Percentiles rank a stretch among this genome's conserved stretches.
Conservation (phyloP, 441 rosid genomes). For the Cnidoscolus chayamansa region DNA sequence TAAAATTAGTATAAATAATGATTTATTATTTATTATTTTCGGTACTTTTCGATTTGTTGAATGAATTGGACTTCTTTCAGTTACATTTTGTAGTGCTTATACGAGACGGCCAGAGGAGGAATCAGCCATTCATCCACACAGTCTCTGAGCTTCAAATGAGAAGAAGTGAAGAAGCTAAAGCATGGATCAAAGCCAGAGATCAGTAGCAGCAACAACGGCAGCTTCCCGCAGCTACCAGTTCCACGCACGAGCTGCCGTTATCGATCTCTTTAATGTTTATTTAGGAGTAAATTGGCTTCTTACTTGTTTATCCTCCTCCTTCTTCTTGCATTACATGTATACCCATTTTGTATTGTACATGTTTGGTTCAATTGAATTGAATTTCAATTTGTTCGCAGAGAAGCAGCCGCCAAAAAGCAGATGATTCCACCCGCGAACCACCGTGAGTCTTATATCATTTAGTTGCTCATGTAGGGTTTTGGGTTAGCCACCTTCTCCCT, state of each 20-base stretch:
- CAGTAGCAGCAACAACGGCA: conserved; percentile 34
- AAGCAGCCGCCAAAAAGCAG: conserved; percentile 62
- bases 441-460: conserved; percentile 48
- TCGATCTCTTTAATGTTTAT: conserved; percentile 76
- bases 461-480: not conserved
- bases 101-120: too few species aligned
- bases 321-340: too few species aligned
- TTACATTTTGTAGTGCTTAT: too few species aligned
- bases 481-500: not conserved
- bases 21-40: too few species aligned
- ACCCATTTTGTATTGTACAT: not conserved
- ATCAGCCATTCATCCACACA: not conserved
- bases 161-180: conserved; percentile 1
- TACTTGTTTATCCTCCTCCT: not conserved
- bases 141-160: not conserved
- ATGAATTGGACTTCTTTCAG: too few species aligned
- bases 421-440: conserved; percentile 66
- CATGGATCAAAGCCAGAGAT: conserved; percentile 30
- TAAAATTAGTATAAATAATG: too few species aligned
- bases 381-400: conserved; percentile 40
- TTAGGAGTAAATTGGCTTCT: conserved; percentile 50
- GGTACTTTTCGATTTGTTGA: too few species aligned
- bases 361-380: not conserved
- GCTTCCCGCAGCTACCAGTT: conserved; percentile 61
- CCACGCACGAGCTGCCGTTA: conserved; percentile 59